Conservation (phyloP, 164 flowering plant species). For the Platanus orientalis region DNA sequence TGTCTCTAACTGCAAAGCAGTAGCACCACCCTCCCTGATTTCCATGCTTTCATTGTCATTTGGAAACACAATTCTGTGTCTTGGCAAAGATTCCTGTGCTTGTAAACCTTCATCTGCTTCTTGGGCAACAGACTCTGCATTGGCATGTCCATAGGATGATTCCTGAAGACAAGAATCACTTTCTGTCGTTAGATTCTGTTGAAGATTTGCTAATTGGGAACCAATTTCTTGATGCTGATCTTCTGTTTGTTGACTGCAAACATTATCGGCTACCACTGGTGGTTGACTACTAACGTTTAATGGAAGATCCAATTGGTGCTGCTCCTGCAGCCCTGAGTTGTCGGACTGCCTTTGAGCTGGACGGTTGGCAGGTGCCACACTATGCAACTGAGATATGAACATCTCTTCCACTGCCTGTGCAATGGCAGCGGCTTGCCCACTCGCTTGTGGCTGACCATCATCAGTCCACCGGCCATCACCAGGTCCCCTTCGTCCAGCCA, state of each 20-base stretch:
- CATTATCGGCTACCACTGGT: slow-evolving; percentile 29
- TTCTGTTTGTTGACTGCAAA: slow-evolving; percentile 32
- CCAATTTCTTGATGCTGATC: slow-evolving; percentile 29
- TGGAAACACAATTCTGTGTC: slow-evolving; percentile 25
- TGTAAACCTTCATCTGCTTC: slow-evolving; percentile 28
- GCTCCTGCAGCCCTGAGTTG: slow-evolving; percentile 35
- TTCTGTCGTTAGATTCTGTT: slow-evolving; percentile 26
- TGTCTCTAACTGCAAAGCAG: slow-evolving; percentile 26
- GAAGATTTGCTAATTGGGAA: slow-evolving; percentile 20
- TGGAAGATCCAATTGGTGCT: slow-evolving; percentile 30
- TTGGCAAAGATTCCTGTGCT: slow-evolving; percentile 28
- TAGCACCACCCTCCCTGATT: slow-evolving; percentile 37
- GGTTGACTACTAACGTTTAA: slow-evolving; percentile 27
- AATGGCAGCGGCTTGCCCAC: slow-evolving; percentile 53
- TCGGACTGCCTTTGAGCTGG: slow-evolving; percentile 26
- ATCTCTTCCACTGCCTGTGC: slow-evolving; percentile 87
- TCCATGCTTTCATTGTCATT: slow-evolving; percentile 52
- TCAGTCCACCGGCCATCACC: slow-evolving; percentile 72
- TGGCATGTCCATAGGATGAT: slow-evolving; percentile 21
- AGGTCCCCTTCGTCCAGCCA: slow-evolving; percentile 50
- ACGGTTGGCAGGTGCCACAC: slow-evolving; percentile 22
- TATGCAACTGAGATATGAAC: slow-evolving; percentile 44
- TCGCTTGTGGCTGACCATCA: slow-evolving; percentile 79
- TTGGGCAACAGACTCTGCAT: slow-evolving; percentile 24
- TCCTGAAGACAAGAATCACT: slow-evolving; percentile 18